phyloP scores from a whole-genome alignment of 2,329 filamentous ascomycete genomes.

The Pseudogymnoascus sp. region DNA sequence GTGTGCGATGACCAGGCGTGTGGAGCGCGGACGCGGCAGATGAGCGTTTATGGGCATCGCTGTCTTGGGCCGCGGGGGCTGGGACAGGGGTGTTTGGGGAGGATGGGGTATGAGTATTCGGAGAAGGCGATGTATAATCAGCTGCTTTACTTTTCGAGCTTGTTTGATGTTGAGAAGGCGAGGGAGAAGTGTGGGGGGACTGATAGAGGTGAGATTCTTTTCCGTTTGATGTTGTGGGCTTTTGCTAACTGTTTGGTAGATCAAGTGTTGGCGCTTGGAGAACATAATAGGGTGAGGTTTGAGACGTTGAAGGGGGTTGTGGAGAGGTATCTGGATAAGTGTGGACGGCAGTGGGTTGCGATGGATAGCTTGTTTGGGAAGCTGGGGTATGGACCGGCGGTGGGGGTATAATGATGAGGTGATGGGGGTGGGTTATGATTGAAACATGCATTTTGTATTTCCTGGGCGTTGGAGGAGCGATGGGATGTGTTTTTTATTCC shows the following conservation, averaged over 20 bases:
- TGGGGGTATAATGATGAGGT: constrained; percentile 12
- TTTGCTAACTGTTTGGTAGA: constrained; percentile 25
- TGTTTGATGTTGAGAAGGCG: constrained; percentile 88
- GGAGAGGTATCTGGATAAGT: constrained; percentile 78
- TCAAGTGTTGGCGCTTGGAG: constrained; percentile 58
- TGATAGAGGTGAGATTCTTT: constrained; percentile 31
- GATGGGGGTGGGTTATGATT: not conserved
- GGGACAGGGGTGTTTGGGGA: constrained; percentile 73
- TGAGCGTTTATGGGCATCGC: constrained; percentile 83
- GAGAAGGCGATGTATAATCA: constrained; percentile 95
- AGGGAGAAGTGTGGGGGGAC: constrained; percentile 42
- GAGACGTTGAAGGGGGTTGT: constrained; percentile 67
- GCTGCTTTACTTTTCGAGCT: constrained; percentile 71
- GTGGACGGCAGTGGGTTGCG: constrained; percentile 83
- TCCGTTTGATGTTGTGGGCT: not conserved
- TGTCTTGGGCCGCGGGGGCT: constrained; percentile 83
- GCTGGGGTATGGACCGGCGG: constrained; percentile 40
- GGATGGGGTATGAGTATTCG: constrained; percentile 78
- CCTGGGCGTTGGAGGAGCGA: constrained; percentile 3
- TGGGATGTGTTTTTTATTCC: not conserved
- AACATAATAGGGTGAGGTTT: constrained; percentile 76
- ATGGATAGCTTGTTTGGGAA: constrained; percentile 82
- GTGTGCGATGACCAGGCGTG: constrained; percentile 85
- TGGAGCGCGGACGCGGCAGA: constrained; percentile 77
- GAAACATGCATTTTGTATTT: constrained; percentile 2